Base-by-base conservation (phyloP, 352 stramenopile species). In the Paralagenidium karlingii region DNA sequence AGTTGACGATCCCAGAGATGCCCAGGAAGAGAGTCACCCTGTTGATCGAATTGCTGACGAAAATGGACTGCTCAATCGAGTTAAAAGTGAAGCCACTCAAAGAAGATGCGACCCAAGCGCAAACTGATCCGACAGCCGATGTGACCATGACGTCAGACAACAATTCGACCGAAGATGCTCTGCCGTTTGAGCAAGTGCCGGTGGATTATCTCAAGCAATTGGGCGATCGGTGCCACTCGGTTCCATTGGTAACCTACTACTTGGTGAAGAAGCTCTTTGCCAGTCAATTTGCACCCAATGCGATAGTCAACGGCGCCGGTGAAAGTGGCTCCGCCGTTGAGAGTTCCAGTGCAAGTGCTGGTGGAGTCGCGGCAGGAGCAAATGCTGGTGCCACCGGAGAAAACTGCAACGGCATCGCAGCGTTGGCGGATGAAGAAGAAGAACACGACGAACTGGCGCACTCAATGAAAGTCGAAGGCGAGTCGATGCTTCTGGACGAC, bases 401-500 rank as follows among this genome's bases (percentile, higher is more conserved):
- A 24, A 67, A 86, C 36, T 89, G 71, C 49, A 68, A 84, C 34
- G 75, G 71, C 19, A 89, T 89, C 27, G 68, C 65, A 9, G 68
- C 69, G 22, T 51, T 90, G 21, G 30, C 3, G 7, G 22, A 16
- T 3, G 30, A 36, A 36, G 30, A 36, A 7, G 19, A 22, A 22
- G 3, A 36, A 36, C 73, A 90, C 31, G 71, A 79, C 15, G 70
- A 81, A 18, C 42, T 90, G 25, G 65, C 65, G 1, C 68, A 70
- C 7, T 58, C 73, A 4, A 85, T 90, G 63, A 90, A 90, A 50
- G 64, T 90, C 40, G 76, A 90, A 27, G 73, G 73, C 25, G 76
- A 82, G 38, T 69, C 78, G 41, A 86, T 86, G 63, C 58, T 90
- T 24, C 49, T 90, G 51, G 76, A 87, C 40, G 76, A 90, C 40